A percentile compares a stretch with the other conserved stretches of the same genome.
phyloP scores from a whole-genome alignment of 164 flowering plant genomes.

The Umbilicus rupestris region DNA sequence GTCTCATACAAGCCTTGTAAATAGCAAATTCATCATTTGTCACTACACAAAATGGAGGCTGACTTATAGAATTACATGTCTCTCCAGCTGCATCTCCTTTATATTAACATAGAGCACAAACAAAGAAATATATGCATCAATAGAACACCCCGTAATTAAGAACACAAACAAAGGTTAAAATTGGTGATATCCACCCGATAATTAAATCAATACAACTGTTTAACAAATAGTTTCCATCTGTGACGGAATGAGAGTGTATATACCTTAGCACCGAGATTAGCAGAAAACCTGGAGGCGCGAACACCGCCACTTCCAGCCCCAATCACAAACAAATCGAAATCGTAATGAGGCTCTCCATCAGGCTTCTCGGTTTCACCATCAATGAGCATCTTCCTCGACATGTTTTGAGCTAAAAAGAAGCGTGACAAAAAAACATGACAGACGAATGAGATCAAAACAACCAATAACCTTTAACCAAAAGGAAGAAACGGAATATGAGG shows the following conservation, averaged over 20 bases:
- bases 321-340: slow-evolving; percentile 85
- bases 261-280: slow-evolving; percentile 84
- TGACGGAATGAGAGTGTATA: neutral
- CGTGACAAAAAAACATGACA: slow-evolving; percentile 10
- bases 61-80: neutral
- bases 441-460: neutral
- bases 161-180: no score
- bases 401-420: slow-evolving; percentile 12
- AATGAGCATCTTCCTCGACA: slow-evolving; percentile 79
- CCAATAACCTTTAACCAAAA: neutral
- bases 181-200: no score
- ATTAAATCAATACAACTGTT: no score
- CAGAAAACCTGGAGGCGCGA: slow-evolving; percentile 79
- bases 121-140: no score
- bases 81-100: no score
- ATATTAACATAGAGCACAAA: neutral
- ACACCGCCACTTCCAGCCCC: slow-evolving; percentile 99
- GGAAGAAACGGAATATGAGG: no score
- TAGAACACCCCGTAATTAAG: no score
- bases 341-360: slow-evolving; percentile 36
- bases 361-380: slow-evolving; percentile 43
- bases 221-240: no score
- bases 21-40: no score
- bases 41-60: no score
- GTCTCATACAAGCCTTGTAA: no score